Evolutionary conservation across 345 rosid genomes (phyloP), one percentile per base, ranked within the genome.

Genomic region (Balakata baccata): DNA sequence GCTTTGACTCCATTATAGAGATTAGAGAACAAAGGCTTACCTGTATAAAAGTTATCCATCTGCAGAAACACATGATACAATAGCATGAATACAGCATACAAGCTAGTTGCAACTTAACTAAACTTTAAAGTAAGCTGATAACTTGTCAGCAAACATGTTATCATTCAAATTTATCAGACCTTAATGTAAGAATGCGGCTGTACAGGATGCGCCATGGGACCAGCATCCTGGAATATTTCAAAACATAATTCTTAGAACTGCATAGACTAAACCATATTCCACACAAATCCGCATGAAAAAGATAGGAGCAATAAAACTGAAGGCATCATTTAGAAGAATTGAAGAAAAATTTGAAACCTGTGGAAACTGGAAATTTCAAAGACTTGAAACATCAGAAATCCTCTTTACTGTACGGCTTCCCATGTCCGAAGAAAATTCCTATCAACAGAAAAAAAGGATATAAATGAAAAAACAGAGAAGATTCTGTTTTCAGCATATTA

Each of bases 151-250:
- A 68, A n/a, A 20, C 7, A 61, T 39, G 25, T 41, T 22, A 75
- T 57, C 16, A 62, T 54, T n/a, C 41, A 58, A 53, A 37, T 70
- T 29, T 69, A 62, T 39, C 81, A 75, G 65, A 95, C 99, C 99
- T 92, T 93, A 77, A 95, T 93, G 83, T 95, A 95, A 78, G 98
- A 95, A 86, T 95, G 97, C 11, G 99, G 98, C 63, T 96, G 86
- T 68, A 95, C 98, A 75, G 99, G 99, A 83, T 95, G 98, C 77
- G 99, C 98, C 98, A 95, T 95, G 29, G 99, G 99, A 85, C 99
- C 97, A 74, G 92, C 89, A 91, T 95, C 99, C 99, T 92, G 79
- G 57, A 73, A 67, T 61, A 60, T 71, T 17, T 38, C 59, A 77
- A 57, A 71, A 47, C 56, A 71, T 3, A 52, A 11, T 18, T 38